A percentile compares a stretch with the other conserved stretches of the same genome.
Evolutionary conservation across 1,284 basidiomycete species (phyloP).

Genomic region (Hypsizygus ulmarius): DNA sequence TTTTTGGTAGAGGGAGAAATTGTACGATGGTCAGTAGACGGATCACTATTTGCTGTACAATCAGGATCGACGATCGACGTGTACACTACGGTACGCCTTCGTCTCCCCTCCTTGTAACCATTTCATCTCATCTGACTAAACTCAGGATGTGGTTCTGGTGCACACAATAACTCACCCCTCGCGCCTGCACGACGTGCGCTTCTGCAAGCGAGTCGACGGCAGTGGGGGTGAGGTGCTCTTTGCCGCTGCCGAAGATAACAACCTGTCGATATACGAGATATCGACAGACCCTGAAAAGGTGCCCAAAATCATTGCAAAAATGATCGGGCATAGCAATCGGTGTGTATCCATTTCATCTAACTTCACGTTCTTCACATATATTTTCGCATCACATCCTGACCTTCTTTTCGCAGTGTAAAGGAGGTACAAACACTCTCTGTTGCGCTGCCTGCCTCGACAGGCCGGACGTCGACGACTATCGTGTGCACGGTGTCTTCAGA

Average conservation of each 20-base stretch:
- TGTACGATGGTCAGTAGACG: slow-evolving; percentile 79
- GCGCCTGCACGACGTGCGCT: slow-evolving; percentile 78
- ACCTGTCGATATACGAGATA: slow-evolving; percentile 70
- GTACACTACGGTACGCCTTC: slow-evolving; percentile 66
- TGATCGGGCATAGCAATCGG: slow-evolving; percentile 77
- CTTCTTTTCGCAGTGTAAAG: slow-evolving; percentile 53
- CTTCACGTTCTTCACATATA: slow-evolving; percentile 1
- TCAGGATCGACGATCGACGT: slow-evolving; percentile 76
- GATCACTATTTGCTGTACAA: slow-evolving; percentile 77
- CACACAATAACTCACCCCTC: slow-evolving; percentile 73
- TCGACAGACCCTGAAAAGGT: slow-evolving; percentile 37
- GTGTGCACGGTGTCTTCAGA: slow-evolving; percentile 81
- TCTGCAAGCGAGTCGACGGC: slow-evolving; percentile 52
- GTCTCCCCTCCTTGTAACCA: neutral
- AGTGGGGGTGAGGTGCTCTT: slow-evolving; percentile 64
- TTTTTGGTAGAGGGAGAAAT: slow-evolving; percentile 77
- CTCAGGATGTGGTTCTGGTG: slow-evolving; percentile 70
- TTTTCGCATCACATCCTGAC: neutral
- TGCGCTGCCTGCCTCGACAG: slow-evolving; percentile 39
- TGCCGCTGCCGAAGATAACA: slow-evolving; percentile 84
- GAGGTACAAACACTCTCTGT: slow-evolving; percentile 63
- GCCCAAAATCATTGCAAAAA: slow-evolving; percentile 56
- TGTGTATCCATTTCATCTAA: slow-evolving; percentile 30
- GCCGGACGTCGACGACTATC: slow-evolving; percentile 52
- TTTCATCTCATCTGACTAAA: slow-evolving; percentile 8